Conservation (phyloP, 2,329 filamentous ascomycete species). For the Ophiostoma sp. region DNA sequence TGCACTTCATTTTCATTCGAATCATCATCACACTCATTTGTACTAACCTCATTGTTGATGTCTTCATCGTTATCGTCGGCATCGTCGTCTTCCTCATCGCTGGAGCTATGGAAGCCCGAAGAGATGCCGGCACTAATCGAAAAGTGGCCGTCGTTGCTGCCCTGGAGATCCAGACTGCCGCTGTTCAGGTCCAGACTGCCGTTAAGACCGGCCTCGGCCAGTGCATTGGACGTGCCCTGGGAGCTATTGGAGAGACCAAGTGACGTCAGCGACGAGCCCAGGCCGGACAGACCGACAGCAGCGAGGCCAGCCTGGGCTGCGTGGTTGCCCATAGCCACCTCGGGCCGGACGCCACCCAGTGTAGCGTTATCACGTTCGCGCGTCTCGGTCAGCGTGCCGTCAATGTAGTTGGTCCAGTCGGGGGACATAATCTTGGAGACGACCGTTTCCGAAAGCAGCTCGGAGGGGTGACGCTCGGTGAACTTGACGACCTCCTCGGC, state of each 20-base stretch:
- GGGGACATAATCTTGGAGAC: constrained; percentile 85
- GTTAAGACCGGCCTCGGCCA: constrained; percentile 79
- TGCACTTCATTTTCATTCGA: background rate
- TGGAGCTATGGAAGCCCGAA: constrained; percentile 93
- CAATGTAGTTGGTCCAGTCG: constrained; percentile 93
- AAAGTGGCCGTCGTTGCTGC: constrained; percentile 66
- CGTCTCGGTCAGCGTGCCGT: constrained; percentile 88
- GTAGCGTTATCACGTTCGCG: constrained; percentile 98
- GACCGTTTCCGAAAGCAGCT: constrained; percentile 79
- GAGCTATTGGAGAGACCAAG: constrained; percentile 37
- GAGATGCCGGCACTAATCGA: constrained; percentile 68
- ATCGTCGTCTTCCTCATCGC: constrained; percentile 94
- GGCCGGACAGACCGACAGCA: constrained; percentile 50
- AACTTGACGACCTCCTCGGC: constrained; percentile 99
- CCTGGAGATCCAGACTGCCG: constrained; percentile 20
- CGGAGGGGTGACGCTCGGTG: constrained; percentile 87
- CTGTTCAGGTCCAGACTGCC: constrained; percentile 67
- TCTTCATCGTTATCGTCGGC: constrained; percentile 82
- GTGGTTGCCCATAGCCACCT: constrained; percentile 80
- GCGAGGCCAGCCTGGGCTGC: constrained; percentile 52
- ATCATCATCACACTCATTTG: background rate
- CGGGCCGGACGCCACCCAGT: constrained; percentile 88
- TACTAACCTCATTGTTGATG: constrained; percentile 66
- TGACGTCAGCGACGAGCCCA: constrained; percentile 42
- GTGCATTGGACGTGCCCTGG: constrained; percentile 60